A percentile compares a stretch with the other conserved stretches of the same genome.
Conservation (phyloP, 495 filamentous ascomycete genomes). For the Xylaria acuta region DNA sequence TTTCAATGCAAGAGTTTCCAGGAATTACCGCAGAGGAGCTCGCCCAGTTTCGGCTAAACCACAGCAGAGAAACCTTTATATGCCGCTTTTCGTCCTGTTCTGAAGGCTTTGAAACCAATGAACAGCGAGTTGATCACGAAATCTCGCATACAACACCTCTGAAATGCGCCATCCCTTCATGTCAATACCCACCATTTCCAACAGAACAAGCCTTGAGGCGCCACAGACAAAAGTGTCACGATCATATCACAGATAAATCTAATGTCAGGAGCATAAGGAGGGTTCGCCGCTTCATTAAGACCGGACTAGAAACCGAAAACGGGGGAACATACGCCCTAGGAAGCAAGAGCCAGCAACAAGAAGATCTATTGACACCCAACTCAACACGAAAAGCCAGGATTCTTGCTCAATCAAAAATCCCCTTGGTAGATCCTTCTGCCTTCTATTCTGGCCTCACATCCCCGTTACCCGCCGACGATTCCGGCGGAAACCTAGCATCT, state of each 20-base stretch:
- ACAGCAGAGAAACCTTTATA: conserved; percentile 32
- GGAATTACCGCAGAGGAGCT: conserved; percentile 33
- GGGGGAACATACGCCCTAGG: too few relatives aligned
- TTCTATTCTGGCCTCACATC: too few relatives aligned
- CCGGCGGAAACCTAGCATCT: too few relatives aligned
- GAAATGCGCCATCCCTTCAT: conserved; percentile 3
- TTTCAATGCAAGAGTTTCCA: conserved; percentile 13
- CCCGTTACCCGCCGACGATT: too few relatives aligned
- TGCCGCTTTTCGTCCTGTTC: conserved; percentile 30
- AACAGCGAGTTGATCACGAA: conserved; percentile 6
- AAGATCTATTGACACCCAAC: too few relatives aligned
- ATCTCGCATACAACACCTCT: not conserved
- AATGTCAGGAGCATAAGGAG: conserved; percentile 9
- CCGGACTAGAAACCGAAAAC: too few relatives aligned
- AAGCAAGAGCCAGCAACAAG: not conserved
- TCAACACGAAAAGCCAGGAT: too few relatives aligned
- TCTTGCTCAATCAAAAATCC: too few relatives aligned
- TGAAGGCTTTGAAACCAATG: not conserved
- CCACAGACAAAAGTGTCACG: not conserved
- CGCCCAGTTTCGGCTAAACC: conserved; percentile 34
- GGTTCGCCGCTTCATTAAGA: not conserved
- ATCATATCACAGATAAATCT: not conserved
- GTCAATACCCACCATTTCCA: not conserved
- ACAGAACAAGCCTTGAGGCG: conserved; percentile 7
- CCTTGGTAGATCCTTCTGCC: too few relatives aligned